Evolutionary conservation across 805 yeast genomes (phyloP), one percentile per base, ranked within the genome.

Genomic region (Saccharomycopsis oosterbeekiorum): DNA sequence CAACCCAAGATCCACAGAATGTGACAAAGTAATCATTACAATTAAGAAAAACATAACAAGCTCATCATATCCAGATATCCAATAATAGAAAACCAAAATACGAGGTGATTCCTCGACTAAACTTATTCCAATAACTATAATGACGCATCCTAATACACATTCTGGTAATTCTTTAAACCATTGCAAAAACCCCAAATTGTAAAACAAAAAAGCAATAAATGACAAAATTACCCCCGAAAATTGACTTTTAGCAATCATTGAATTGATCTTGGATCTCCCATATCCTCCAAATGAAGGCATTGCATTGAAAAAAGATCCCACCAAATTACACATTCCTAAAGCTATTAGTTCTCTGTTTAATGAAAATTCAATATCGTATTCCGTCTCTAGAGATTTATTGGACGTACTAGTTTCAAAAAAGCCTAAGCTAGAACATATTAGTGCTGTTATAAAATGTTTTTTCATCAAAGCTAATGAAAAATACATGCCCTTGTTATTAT

Each of bases 271-370:
- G 19, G 96, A 87, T 68, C 98, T 80, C 1, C 97, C 98, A 69
- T 92, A 93, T 0, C 98, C 98, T 10, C 98, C 99, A 77, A 92
- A 92, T 0, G 96, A 83, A 0, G 99, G 97, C 15, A 93, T 74
- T 0, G 90, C 86, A 39, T 79, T 75, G 59, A 80, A 73, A 39
- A 77, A 61, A 2, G 89, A 80, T 0, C 85, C 84, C 0, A 80
- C 73, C 1, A 90, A 63, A 67, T 92, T 93, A 60, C 86, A 82
- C 12, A 81, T 72, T 1, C 98, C 98, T 36, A 93, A 76, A 0
- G 97, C 97, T 8, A 93, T 93, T 54, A 93, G 75, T 70, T 93
- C 99, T 64, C 97, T 80, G 71, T 94, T 93, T 19, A 96, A 82
- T 0, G 96, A 88, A n/a, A 90, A 82, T 0, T 89, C 86, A 40